Evolutionary conservation across 805 yeast species (phyloP), one percentile per base, ranked within the genome.

Genomic region (Nakazawaea siamensis): DNA sequence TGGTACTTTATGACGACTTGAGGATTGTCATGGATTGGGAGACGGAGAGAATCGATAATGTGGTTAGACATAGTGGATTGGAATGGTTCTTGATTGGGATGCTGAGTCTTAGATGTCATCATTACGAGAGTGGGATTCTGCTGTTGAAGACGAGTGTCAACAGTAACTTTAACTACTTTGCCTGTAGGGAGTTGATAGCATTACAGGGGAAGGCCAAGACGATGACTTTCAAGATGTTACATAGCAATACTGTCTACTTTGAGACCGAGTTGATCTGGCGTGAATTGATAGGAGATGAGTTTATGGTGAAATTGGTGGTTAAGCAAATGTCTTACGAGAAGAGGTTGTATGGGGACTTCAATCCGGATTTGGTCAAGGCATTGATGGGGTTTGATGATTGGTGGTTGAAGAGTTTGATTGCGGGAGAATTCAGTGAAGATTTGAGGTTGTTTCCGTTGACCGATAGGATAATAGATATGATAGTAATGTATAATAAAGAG

Each of bases 1-100:
- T 80, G 56, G 66, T 77, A 2, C 57, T 84, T 20, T 83, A 76
- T 49, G 88, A 81, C 40, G 87, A 80, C 45, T 39, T 59, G 24
- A 50, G 46, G 21, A 51, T 60, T 12, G 50, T 57, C 17, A 49
- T 45, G 27, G 43, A 38, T 32, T 43, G 52, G 29, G 49, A 51
- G 24, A 52, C 47, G 15, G 50, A 48, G 18, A 45, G 43, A 24
- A 43, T 41, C 15, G 51, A 48, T 28, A 51, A 31, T 25, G 45
- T 46, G 4, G 52, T 62, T 11, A 64, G 61, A 37, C 78, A 76
- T 44, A 71, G 77, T 47, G 80, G 83, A 0, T 51, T 80, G 18
- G 86, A 82, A 49, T 82, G 90, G 90, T 82, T 77, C 46, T 55
- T 80, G 42, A 61, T 80, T 30, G 90, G 88, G 0, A 56, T 73